A percentile compares a stretch with the other conserved stretches of the same genome.
Conservation (phyloP, 2,329 filamentous ascomycete species). For the Aspergillus puulaauensis region DNA sequence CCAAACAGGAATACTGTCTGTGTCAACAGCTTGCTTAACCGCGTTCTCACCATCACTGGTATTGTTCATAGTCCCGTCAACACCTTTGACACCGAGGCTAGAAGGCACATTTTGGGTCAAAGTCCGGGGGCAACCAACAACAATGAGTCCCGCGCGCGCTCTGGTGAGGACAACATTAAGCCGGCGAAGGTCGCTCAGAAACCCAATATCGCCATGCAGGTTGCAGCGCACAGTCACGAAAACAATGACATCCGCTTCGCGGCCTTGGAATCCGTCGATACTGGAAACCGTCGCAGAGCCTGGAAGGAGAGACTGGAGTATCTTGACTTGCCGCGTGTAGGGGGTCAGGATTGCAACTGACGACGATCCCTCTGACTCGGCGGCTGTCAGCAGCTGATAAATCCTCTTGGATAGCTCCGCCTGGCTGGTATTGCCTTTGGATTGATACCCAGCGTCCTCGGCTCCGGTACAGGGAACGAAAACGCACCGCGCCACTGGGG, state of each 20-base stretch:
- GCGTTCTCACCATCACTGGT: background rate
- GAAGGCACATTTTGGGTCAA: background rate
- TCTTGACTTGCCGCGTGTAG: background rate
- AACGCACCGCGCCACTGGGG: background rate
- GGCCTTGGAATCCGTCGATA: background rate
- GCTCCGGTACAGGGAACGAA: background rate
- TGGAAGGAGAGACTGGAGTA: background rate
- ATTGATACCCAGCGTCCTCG: background rate
- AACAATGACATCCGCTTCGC: background rate
- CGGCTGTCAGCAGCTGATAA: background rate
- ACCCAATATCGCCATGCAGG: background rate
- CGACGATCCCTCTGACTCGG: background rate
- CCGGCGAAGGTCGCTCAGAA: background rate
- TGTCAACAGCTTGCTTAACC: background rate
- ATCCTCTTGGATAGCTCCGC: background rate
- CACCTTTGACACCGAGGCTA: background rate
- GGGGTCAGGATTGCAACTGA: background rate
- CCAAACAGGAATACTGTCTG: background rate
- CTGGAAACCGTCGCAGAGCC: background rate
- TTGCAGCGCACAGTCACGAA: background rate
- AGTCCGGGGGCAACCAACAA: background rate
- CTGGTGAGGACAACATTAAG: constrained; percentile 1
- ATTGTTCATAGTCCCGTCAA: background rate
- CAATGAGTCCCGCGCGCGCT: background rate
- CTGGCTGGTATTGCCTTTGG: background rate